Evolutionary conservation across 441 rosid species (phyloP).

Genomic region (Raphanus hybrid): DNA sequence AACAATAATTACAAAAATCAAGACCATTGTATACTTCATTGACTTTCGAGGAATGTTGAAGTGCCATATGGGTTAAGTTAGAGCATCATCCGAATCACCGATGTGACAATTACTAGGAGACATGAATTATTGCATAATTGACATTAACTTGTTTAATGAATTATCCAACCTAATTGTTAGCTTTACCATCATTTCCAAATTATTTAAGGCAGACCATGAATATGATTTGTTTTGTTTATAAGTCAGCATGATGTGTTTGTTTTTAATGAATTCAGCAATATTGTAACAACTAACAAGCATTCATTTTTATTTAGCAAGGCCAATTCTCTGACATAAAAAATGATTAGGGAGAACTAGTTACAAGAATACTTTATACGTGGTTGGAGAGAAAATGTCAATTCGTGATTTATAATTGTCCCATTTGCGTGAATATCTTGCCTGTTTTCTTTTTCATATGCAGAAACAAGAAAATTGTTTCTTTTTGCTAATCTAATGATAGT

Average conservation of each 20-base stretch:
- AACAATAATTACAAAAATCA: not conserved
- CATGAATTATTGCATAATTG: constrained; percentile 36
- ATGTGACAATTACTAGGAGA: constrained; percentile 43
- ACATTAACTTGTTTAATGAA: constrained; percentile 13
- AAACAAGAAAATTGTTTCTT: no score
- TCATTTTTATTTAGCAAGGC: constrained; percentile 7
- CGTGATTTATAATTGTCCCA: no score
- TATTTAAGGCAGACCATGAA: constrained; percentile 25
- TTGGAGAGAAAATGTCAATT: no score
- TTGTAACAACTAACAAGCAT: constrained; percentile 8
- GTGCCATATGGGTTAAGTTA: constrained; percentile 40
- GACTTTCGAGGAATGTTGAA: constrained; percentile 30
- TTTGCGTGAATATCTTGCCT: no score
- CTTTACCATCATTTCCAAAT: constrained; percentile 13
- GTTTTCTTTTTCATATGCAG: no score
- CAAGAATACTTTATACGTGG: no score
- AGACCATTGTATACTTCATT: constrained; percentile 29
- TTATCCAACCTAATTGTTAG: constrained; percentile 31
- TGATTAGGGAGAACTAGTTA: not conserved
- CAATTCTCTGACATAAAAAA: not conserved
- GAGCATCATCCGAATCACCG: constrained; percentile 21
- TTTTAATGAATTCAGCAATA: constrained; percentile 6
- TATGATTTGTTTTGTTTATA: constrained; percentile 28
- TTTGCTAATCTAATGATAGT: no score
- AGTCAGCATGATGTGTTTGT: constrained; percentile 16